These are phyloP conservation scores for Colletotrichum brevisporum DNA, from an alignment of 2,329 filamentous ascomycete genomes.

Conservation along the genomic window DNA sequence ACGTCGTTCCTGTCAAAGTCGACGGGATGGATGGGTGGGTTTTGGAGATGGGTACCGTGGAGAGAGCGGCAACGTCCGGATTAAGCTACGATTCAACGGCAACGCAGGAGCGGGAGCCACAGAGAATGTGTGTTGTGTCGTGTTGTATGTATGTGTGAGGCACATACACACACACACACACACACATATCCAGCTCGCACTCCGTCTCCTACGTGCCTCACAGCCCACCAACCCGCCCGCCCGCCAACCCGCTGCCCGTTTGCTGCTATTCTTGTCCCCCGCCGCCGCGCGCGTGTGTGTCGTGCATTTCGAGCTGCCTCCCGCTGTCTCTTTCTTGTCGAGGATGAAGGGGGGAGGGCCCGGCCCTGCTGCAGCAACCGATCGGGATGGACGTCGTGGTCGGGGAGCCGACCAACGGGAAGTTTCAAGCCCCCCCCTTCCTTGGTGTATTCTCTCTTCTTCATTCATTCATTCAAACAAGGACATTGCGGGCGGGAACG, in stretches of 20 bases:
- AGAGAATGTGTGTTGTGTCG: slow-evolving; percentile 3
- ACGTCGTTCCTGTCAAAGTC: slow-evolving; percentile 11
- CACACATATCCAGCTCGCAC: neutral
- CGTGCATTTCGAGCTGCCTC: slow-evolving; percentile 18
- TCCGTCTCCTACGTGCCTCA: neutral
- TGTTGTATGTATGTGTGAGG: neutral
- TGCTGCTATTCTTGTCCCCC: slow-evolving; percentile 27
- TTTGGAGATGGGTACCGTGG: neutral
- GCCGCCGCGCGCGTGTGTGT: slow-evolving; percentile 1
- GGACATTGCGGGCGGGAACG: too few species aligned
- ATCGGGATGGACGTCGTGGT: slow-evolving; percentile 9
- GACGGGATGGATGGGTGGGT: slow-evolving; percentile 12
- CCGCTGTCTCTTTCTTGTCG: neutral
- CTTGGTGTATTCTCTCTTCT: too few species aligned
- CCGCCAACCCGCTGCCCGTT: slow-evolving; percentile 25
- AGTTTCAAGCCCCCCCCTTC: too few species aligned
- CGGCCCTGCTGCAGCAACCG: neutral
- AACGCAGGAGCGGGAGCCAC: slow-evolving; percentile 25
- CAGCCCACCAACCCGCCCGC: slow-evolving; percentile 14
- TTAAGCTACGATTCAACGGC: slow-evolving; percentile 14
- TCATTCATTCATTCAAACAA: too few species aligned
- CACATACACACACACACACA: slow-evolving; percentile 23
- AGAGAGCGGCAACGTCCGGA: neutral
- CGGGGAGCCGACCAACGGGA: too few species aligned
- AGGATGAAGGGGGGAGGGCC: neutral